phyloP scores from a whole-genome alignment of 129 eudicot species.

The Pseudognaphalium luteoalbum region DNA sequence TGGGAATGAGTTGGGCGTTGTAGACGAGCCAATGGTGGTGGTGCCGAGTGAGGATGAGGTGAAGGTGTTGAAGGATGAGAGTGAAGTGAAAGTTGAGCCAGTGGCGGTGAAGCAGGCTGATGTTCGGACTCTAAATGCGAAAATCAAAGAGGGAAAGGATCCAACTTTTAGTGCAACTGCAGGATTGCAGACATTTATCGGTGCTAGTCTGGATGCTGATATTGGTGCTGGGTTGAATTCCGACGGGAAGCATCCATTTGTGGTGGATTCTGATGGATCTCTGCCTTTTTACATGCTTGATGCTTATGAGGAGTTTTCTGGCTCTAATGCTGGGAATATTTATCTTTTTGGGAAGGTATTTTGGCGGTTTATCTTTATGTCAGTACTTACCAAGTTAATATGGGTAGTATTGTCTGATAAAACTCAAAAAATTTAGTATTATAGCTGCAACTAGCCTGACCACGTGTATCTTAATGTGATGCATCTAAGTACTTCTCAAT shows the following conservation, averaged over 20 bases:
- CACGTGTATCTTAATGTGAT: not conserved
- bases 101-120: constrained; percentile 45
- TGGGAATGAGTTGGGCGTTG: constrained; percentile 16
- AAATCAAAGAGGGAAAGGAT: constrained; percentile 57
- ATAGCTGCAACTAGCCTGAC: constrained; percentile 14
- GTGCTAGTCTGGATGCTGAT: constrained; percentile 31
- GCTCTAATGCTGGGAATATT: constrained; percentile 74
- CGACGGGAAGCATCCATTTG: constrained; percentile 67
- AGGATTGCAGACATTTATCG: constrained; percentile 61
- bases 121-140: constrained; percentile 62
- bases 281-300: constrained; percentile 83
- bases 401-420: not conserved
- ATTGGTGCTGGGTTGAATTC: constrained; percentile 24
- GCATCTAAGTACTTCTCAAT: not conserved
- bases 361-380: constrained; percentile 9
- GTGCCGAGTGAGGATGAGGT: constrained; percentile 15
- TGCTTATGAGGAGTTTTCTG: constrained; percentile 82
- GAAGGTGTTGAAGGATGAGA: constrained; percentile 22
- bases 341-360: constrained; percentile 97
- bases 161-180: constrained; percentile 69
- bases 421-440: not conserved
- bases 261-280: constrained; percentile 71
- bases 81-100: constrained; percentile 43
- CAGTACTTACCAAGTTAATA: not conserved
- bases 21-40: constrained; percentile 23